A percentile compares a stretch with the other conserved stretches of the same genome.
Evolutionary conservation across 2,329 filamentous ascomycete genomes (phyloP).

Genomic region (Xylaria sp.): DNA sequence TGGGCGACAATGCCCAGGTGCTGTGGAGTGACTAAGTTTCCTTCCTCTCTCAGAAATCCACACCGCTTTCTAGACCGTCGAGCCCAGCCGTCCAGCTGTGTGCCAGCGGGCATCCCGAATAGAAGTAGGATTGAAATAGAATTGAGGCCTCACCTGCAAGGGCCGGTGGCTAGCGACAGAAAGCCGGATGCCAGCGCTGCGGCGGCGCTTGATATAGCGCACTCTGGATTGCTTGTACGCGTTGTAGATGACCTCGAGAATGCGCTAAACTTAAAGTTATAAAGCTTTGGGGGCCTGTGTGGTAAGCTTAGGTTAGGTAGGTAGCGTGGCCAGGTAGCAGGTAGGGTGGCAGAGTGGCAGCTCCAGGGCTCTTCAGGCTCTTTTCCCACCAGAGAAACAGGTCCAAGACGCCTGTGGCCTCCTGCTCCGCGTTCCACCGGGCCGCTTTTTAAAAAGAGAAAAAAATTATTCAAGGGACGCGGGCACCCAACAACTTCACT

Average conservation of each 20-base stretch:
- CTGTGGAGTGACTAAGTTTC: not conserved
- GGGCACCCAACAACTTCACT: conserved; percentile 28
- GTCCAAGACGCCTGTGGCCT: not conserved
- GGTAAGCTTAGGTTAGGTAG: not conserved
- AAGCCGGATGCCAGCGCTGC: too few species aligned
- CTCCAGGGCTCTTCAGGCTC: too few species aligned
- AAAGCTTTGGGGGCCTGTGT: not conserved
- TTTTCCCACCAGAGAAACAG: not conserved
- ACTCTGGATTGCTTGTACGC: not conserved
- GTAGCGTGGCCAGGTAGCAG: not conserved
- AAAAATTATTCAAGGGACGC: conserved; percentile 20
- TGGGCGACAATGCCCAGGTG: not conserved
- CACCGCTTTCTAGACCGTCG: conserved; percentile 24
- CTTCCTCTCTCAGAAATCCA: not conserved
- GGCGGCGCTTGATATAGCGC: not conserved
- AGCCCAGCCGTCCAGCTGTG: too few species aligned
- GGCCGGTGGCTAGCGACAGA: too few species aligned
- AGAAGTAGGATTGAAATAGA: too few species aligned
- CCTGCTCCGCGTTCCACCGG: not conserved
- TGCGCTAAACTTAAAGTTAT: not conserved
- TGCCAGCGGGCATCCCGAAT: too few species aligned
- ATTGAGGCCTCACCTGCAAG: too few species aligned
- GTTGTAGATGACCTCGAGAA: not conserved
- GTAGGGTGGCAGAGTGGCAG: not conserved
- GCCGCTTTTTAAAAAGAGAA: conserved; percentile 4